Evolutionary conservation across 345 rosid species (phyloP).

Genomic region (Angophora floribunda): DNA sequence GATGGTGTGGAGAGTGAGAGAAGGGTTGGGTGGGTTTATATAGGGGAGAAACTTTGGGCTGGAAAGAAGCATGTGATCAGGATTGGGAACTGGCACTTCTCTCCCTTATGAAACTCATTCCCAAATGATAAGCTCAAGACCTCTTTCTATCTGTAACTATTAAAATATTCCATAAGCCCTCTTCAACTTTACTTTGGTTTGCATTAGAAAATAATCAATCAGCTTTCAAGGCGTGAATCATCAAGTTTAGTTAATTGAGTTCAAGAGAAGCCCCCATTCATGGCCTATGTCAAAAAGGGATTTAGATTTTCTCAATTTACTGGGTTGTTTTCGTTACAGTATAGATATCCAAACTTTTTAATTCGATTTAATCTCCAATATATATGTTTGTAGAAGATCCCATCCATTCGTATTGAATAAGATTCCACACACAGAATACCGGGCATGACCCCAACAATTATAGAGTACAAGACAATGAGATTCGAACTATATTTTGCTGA

Average conservation of each 20-base stretch:
- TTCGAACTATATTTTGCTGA: neutral
- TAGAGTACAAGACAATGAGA: neutral
- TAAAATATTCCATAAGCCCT: neutral
- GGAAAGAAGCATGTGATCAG: neutral
- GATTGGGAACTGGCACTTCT: neutral
- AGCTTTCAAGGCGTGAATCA: neutral
- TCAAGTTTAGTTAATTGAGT: neutral
- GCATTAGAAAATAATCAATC: neutral
- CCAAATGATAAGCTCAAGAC: neutral
- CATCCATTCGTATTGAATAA: neutral
- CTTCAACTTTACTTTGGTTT: neutral
- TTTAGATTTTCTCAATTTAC: neutral
- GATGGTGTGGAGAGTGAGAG: neutral
- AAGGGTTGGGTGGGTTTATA: neutral
- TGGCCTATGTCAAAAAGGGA: neutral
- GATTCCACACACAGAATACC: neutral
- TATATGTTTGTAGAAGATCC: neutral
- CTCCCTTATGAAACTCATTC: neutral
- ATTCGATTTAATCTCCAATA: neutral
- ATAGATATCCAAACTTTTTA: neutral
- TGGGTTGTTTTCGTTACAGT: neutral
- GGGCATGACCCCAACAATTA: neutral
- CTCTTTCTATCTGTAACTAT: neutral
- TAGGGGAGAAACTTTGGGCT: neutral
- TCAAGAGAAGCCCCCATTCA: neutral